phyloP scores from a whole-genome alignment of 176 grass and related monocot species.

The Pontederia crassipes region DNA sequence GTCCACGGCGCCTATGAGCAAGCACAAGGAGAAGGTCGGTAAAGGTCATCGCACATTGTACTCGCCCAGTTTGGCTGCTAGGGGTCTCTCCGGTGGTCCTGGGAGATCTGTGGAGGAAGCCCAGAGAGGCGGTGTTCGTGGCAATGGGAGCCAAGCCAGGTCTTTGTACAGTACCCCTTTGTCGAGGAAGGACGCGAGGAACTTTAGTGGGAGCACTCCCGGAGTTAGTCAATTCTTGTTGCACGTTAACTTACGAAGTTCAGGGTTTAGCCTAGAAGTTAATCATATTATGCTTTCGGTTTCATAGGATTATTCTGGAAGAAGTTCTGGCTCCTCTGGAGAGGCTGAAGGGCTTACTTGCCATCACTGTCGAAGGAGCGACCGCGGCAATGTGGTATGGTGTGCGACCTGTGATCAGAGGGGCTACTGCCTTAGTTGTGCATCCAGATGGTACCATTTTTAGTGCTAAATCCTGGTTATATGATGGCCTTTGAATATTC shows the following conservation, averaged over 20 bases:
- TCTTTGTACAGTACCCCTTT: not conserved
- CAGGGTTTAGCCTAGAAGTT: not conserved
- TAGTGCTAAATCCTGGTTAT: constrained; percentile 8
- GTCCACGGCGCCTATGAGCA: constrained; percentile 3
- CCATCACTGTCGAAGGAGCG: constrained; percentile 68
- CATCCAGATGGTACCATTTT: constrained; percentile 55
- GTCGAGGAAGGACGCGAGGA: constrained; percentile 1
- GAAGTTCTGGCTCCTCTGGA: constrained; percentile 18
- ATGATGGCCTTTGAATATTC: constrained; percentile 2
- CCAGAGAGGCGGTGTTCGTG: constrained; percentile 1
- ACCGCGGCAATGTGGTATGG: constrained; percentile 28
- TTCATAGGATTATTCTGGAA: constrained; percentile 18
- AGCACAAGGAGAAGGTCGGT: constrained; percentile 14
- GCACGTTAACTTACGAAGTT: not conserved
- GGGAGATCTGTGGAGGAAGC: not conserved
- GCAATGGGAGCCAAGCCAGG: constrained; percentile 5
- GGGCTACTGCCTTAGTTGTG: constrained; percentile 61
- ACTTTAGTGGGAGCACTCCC: not conserved
- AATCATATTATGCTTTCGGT: not conserved
- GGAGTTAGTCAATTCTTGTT: constrained; percentile 10
- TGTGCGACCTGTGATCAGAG: constrained; percentile 67
- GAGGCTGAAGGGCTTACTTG: constrained; percentile 24
- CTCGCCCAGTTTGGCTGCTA: not conserved
- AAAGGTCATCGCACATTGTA: not conserved
- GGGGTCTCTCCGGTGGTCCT: constrained; percentile 5